Evolutionary conservation across 768 basidiomycete genomes (phyloP).

Genomic region (Boletus edulis): DNA sequence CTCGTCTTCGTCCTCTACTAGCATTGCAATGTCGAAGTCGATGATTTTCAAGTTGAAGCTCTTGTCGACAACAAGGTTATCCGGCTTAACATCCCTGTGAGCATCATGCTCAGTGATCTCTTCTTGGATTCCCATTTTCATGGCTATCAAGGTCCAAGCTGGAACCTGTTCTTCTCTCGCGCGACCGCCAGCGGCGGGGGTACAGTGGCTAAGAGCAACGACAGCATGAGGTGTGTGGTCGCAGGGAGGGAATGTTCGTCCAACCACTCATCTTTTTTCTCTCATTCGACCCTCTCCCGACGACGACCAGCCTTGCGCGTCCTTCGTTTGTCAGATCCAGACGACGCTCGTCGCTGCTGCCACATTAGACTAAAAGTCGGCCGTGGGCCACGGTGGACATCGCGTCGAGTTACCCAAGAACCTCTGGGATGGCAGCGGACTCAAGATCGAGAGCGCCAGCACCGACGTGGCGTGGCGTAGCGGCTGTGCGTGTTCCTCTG

Average conservation of each 20-base stretch:
- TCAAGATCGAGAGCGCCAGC: slow-evolving; percentile 75
- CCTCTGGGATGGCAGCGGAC: slow-evolving; percentile 72
- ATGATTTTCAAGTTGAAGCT: too few relatives aligned
- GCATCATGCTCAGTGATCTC: slow-evolving; percentile 20
- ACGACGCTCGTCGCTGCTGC: slow-evolving; percentile 34
- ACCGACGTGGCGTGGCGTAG: slow-evolving; percentile 83
- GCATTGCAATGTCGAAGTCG: too few relatives aligned
- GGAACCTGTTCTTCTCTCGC: slow-evolving; percentile 59
- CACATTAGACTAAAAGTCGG: slow-evolving; percentile 46
- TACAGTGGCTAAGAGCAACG: slow-evolving; percentile 63
- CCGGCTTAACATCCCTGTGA: too few relatives aligned
- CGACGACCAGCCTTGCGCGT: slow-evolving; percentile 52
- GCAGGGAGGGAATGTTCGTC: slow-evolving; percentile 75
- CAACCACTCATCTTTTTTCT: not conserved
- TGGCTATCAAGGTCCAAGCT: slow-evolving; percentile 42
- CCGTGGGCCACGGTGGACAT: slow-evolving; percentile 57
- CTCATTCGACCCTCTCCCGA: slow-evolving; percentile 3
- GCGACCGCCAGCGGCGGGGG: slow-evolving; percentile 63
- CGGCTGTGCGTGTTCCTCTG: slow-evolving; percentile 46
- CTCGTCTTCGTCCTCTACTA: too few relatives aligned
- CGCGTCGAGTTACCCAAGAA: slow-evolving; percentile 73
- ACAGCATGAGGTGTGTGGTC: slow-evolving; percentile 65
- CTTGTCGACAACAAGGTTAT: too few relatives aligned
- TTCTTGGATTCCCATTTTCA: slow-evolving; percentile 44
- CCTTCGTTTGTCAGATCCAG: slow-evolving; percentile 53